Percentiles rank a stretch among this genome's conserved stretches.
Evolutionary conservation across 2,329 filamentous ascomycete genomes (phyloP).

Genomic region (Hypoxylon sp.): DNA sequence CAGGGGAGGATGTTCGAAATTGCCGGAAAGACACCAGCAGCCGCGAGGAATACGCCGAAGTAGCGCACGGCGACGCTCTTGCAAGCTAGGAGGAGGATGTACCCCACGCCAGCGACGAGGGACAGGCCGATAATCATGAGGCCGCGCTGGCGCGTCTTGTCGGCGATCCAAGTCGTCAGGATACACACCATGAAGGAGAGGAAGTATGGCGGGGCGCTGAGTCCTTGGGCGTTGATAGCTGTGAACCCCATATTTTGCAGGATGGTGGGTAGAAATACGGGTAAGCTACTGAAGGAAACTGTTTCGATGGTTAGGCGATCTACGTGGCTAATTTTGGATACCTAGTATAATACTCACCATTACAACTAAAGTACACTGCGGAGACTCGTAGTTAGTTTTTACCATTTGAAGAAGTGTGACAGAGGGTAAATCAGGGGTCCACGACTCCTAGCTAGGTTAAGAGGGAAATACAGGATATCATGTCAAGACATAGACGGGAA

Average conservation of each 20-base stretch:
- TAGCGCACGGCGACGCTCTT: conserved; percentile 59
- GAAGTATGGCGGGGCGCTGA: conserved; percentile 80
- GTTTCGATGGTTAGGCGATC: conserved; percentile 72
- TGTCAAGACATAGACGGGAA: background rate
- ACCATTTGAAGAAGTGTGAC: background rate
- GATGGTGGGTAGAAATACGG: conserved; percentile 76
- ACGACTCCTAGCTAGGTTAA: background rate
- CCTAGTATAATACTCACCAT: conserved; percentile 55
- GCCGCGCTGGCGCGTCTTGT: conserved; percentile 75
- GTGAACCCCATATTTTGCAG: conserved; percentile 77
- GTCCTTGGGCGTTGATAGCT: conserved; percentile 76
- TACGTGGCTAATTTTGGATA: conserved; percentile 13
- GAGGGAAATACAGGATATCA: background rate
- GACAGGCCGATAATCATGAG: conserved; percentile 71
- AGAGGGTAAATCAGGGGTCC: background rate
- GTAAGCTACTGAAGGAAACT: conserved; percentile 75
- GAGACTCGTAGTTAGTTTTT: conserved; percentile 20
- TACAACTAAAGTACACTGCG: conserved; percentile 59
- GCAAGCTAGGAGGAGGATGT: conserved; percentile 74
- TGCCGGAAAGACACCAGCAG: conserved; percentile 75
- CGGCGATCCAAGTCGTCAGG: conserved; percentile 73
- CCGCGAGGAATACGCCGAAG: conserved; percentile 64
- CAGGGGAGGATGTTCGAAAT: conserved; percentile 80
- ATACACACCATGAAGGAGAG: conserved; percentile 76
- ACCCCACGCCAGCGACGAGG: conserved; percentile 71